Conservation (phyloP, 345 rosid genomes). For the Linum trigynum region DNA sequence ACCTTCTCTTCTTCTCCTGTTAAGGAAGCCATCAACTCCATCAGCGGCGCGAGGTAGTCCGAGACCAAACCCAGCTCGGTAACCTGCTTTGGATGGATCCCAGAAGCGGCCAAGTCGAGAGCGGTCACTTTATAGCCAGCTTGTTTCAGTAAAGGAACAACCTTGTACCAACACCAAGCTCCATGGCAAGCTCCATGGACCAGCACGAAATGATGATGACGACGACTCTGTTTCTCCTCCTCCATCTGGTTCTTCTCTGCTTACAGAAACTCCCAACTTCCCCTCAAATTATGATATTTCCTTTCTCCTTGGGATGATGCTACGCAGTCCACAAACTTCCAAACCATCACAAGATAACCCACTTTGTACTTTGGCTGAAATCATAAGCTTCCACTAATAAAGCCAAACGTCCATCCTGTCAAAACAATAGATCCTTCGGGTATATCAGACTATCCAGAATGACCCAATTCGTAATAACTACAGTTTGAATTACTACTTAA, state of each 20-base stretch:
- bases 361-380: slow-evolving; percentile 13
- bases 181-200: slow-evolving; percentile 28
- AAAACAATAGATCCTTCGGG: no score
- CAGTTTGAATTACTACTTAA: no score
- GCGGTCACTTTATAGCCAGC: slow-evolving; percentile 23
- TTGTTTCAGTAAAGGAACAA: slow-evolving; percentile 13
- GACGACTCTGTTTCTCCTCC: background rate
- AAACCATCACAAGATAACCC: background rate
- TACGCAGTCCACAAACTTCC: background rate
- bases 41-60: slow-evolving; percentile 19
- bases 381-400: no score
- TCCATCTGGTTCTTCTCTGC: background rate
- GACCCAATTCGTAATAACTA: no score
- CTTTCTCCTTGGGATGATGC: no score
- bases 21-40: slow-evolving; percentile 17
- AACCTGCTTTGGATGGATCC: slow-evolving; percentile 20
- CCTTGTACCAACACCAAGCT: slow-evolving; percentile 34
- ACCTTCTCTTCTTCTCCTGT: background rate
- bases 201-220: slow-evolving; percentile 16
- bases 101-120: slow-evolving; percentile 21
- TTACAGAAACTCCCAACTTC: background rate
- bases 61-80: slow-evolving; percentile 8
- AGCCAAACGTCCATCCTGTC: no score
- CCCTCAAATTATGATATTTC: no score
- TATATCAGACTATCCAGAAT: no score